Evolutionary conservation across 2,329 filamentous ascomycete genomes (phyloP), one percentile per base, ranked within the genome.

Genomic region (Cercospora sp.): DNA sequence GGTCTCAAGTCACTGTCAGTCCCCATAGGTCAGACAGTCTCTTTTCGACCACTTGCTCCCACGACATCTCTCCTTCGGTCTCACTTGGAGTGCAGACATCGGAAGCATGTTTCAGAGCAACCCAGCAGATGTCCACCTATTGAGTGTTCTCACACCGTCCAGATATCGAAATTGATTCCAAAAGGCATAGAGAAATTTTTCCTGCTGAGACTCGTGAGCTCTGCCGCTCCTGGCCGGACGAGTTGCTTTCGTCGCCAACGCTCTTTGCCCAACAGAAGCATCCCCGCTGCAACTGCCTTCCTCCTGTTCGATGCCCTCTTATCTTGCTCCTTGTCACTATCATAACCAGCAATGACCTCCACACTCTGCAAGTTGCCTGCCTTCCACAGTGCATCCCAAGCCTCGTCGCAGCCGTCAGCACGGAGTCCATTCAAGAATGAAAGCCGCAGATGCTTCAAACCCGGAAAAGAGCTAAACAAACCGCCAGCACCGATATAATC

Each of bases 321-420:
- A 20, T 63, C 60, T 8, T 20, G 18, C n/a, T 40, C 20, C 8
- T 42, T 40, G 30, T 45, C 33, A 45, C 33, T 18, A 28, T 65
- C 64, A 55, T 55, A 6, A 10, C 58, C 30, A 28, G 36, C 59
- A 26, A 65, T 65, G 20, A 57, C 57, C 13, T 65, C 53, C 53
- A 57, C 53, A 31, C 53, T 57, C 23, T 57, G 53, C 53, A 28
- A 23, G 3, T 30, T 31, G 12, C 26, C 18, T 20, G 23, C 18
- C 10, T 20, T 20, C 2, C 4, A 10, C 45, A 45, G 30, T 12
- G 1, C 59, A 3, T 61, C 30, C 36, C 59, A 45, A 10, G 18
- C 33, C 5, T 40, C 9, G 20, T 33, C 10, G 30, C n/a, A 10
- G 9, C 40, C 12, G 23, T 59, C 4, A 33, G 42, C n/a, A 3